Base-by-base conservation (phyloP, 2,329 filamentous ascomycete species). In the Macrophomina pseudophaseolina region DNA sequence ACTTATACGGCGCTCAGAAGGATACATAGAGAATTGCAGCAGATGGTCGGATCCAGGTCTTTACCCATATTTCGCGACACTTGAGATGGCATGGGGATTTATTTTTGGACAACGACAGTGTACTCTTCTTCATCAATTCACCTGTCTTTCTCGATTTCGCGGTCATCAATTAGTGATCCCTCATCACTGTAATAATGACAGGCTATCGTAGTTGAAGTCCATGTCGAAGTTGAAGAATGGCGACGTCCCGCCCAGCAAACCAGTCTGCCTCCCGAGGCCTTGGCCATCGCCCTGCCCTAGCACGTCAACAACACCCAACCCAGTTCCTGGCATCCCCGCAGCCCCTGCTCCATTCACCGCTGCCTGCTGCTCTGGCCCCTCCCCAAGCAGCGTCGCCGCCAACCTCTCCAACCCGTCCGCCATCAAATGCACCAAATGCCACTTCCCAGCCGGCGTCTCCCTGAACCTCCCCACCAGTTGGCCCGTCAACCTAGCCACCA, bases 371-470 rank as follows among this genome's bases (percentile, higher is more conserved):
- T 23, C n/a, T 8, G n/a, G n/a, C 2, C 28, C 49, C 28, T 28
- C 28, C 4, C 28, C 28, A 7, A 52, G 28, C 30, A 52, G 28
- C 18, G 18, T 14, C 28, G 12, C 12, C 28, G 49, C 49, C 28
- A 52, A 16, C 30, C 5, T 33, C 60, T 83, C 81, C 5, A 84
- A 69, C 0, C 82, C 82, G 3, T 79, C 75, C 0, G 80, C 81
- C 80, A 84, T 84, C 1, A 83, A 73, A 42, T 82, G 79, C 0
- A 81, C 79, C 2, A 84, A 70, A 58, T 84, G 82, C 76, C 78
- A 83, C 40, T 79, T 80, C 0, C 82, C 80, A 6, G 80, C 81
- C 0, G 79, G 72, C 1, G 80, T 73, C 0, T 77, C 77, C 0
- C 80, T 73, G n/a, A 83, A 82, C 28, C 80, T 75, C 16, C 73